phyloP scores from a whole-genome alignment of 305 asterid genomes.

The Lippia alba region DNA sequence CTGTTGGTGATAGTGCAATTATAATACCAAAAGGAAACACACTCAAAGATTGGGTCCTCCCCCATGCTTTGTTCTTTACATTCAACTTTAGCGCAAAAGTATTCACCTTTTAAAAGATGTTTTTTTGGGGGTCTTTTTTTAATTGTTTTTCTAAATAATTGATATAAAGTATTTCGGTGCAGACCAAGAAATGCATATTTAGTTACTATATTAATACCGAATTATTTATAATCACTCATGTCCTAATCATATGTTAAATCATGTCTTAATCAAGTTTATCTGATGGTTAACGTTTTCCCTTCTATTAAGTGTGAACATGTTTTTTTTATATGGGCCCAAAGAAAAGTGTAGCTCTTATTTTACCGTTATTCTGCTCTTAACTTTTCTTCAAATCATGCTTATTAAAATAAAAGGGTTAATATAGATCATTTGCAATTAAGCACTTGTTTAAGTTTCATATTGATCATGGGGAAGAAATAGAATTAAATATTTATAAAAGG shows the following conservation, averaged over 20 bases:
- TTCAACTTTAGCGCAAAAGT: slow-evolving; percentile 49
- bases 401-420: neutral
- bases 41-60: slow-evolving; percentile 35
- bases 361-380: slow-evolving; percentile 25
- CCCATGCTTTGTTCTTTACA: slow-evolving; percentile 32
- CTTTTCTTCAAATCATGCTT: slow-evolving; percentile 38
- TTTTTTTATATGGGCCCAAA: slow-evolving; percentile 18
- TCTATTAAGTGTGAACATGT: slow-evolving; percentile 34
- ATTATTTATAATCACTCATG: slow-evolving; percentile 21
- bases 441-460: slow-evolving; percentile 1
- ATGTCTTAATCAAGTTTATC: slow-evolving; percentile 44
- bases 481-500: slow-evolving; percentile 16
- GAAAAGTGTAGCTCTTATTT: slow-evolving; percentile 18
- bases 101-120: slow-evolving; percentile 50
- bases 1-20: slow-evolving; percentile 44
- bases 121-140: slow-evolving; percentile 28
- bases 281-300: slow-evolving; percentile 34
- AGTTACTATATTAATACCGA: neutral
- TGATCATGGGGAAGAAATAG: slow-evolving; percentile 2
- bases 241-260: slow-evolving; percentile 27
- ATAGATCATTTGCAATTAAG: neutral
- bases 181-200: slow-evolving; percentile 18
- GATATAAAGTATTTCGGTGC: neutral
- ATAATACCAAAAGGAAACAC: slow-evolving; percentile 41
- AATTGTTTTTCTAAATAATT: neutral